A percentile compares a stretch with the other conserved stretches of the same genome.
These are phyloP conservation scores for Aspergillus sp. DNA, from an alignment of 2,329 filamentous ascomycete species.

Conservation along the genomic window DNA sequence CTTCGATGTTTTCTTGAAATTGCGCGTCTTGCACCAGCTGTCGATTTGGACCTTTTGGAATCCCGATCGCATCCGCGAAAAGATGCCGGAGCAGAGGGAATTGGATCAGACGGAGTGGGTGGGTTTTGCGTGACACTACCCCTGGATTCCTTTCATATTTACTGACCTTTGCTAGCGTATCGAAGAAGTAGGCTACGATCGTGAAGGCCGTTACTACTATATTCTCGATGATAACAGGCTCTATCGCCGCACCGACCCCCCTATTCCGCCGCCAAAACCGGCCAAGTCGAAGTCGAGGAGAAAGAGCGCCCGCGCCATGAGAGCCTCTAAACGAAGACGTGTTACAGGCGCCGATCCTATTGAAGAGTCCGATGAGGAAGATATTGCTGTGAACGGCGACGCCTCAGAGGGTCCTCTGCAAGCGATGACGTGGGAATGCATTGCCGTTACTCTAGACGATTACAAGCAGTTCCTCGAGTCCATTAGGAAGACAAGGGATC, in stretches of 20 bases:
- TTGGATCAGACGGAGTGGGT: constrained; percentile 83
- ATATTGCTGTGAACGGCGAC: constrained; percentile 37
- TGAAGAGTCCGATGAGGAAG: constrained; percentile 48
- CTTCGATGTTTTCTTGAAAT: constrained; percentile 80
- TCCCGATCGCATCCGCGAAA: constrained; percentile 81
- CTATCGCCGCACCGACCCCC: constrained; percentile 81
- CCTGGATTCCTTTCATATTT: not conserved
- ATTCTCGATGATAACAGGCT: constrained; percentile 92
- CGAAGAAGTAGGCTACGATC: constrained; percentile 72
- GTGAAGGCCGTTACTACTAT: constrained; percentile 81
- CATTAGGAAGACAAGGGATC: constrained; percentile 74
- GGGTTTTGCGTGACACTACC: constrained; percentile 35
- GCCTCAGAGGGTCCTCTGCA: constrained; percentile 65
- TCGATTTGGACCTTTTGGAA: constrained; percentile 88
- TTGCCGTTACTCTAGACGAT: constrained; percentile 79
- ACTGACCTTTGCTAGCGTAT: constrained; percentile 43
- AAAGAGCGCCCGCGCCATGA: constrained; percentile 64
- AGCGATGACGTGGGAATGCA: constrained; percentile 84
- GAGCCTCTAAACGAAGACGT: constrained; percentile 73
- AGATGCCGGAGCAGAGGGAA: constrained; percentile 80
- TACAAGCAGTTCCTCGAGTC: constrained; percentile 70
- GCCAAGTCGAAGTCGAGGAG: constrained; percentile 66
- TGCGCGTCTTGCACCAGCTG: constrained; percentile 78
- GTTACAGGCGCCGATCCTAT: constrained; percentile 41
- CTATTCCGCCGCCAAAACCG: constrained; percentile 58